Evolutionary conservation across 495 filamentous ascomycete genomes (phyloP), one percentile per base, ranked within the genome.

Genomic region (Penicillium canariense): DNA sequence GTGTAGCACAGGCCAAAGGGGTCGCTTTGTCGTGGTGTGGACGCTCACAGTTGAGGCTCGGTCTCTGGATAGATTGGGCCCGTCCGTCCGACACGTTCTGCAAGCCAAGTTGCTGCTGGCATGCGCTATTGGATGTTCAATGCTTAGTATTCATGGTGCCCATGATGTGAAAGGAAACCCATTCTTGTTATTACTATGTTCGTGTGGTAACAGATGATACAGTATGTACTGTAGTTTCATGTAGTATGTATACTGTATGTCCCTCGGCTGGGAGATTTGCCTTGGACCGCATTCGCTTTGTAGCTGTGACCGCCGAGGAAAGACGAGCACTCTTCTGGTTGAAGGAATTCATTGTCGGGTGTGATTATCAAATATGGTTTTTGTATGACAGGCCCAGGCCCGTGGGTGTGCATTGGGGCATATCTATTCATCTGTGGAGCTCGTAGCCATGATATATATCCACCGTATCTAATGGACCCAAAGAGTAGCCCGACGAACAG

Each of bases 11-110:
- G 32, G 47, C 20, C 18, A 1, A 5, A 5, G 22, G 5, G 18
- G 18, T 27, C 27, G 7, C 32, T 39, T 26, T 18, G 34, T 50
- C 15, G 32, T 15, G 31, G 32, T 23, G 32, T 38, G 20, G 32
- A 39, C 26, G 38, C 47, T 39, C 32, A 50, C 36, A 50, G 5
- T 27, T 50, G 47, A 50, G 32, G 47, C 32, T 50, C 47, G 12
- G 12, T 12, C 23, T 26, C 47, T 14, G 7, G 18, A 50, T 50
- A n/a, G n/a, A 50, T 50, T 39, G 7, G 32, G 47, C 15, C 32
- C 32, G 32, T 50, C 28, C 20, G 30, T 34, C 10, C 8, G 32
- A 36, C n/a, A 28, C 25, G 14, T 50, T 23, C 18, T 15, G 6
- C 15, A 40, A 20, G 22, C 18, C 5, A 9, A n/a, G n/a, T n/a